Percentiles rank a stretch among this genome's conserved stretches.
Evolutionary conservation across 768 basidiomycete species (phyloP).

Genomic region (Rhizopogon vulgaris): DNA sequence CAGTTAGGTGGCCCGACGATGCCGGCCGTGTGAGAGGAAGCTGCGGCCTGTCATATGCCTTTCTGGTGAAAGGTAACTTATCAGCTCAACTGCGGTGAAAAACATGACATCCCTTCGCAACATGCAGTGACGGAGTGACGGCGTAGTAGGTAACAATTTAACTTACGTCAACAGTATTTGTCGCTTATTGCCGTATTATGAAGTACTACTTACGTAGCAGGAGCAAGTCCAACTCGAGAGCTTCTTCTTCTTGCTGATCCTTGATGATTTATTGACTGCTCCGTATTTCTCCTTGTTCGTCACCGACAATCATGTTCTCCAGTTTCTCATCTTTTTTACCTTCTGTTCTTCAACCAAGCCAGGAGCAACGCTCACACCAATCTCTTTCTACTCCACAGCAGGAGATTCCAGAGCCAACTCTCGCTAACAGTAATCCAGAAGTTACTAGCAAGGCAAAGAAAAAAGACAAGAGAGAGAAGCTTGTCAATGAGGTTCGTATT

Average conservation of each 20-base stretch:
- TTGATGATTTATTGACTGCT: slow-evolving; percentile 1
- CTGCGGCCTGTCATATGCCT: too few species aligned
- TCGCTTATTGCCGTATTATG: not conserved
- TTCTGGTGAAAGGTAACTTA: too few species aligned
- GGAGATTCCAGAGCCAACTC: not conserved
- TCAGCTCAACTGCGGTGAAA: too few species aligned
- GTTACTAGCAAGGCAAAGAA: slow-evolving; percentile 32
- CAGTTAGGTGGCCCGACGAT: too few species aligned
- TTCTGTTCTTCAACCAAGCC: slow-evolving; percentile 33
- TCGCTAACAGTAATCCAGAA: slow-evolving; percentile 3
- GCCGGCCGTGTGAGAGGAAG: too few species aligned
- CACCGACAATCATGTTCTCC: slow-evolving; percentile 39
- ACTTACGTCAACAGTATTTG: too few species aligned
- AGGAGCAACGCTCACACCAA: slow-evolving; percentile 18
- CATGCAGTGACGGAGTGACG: too few species aligned
- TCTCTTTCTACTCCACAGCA: slow-evolving; percentile 12
- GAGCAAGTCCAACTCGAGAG: not conserved
- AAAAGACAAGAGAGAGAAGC: slow-evolving; percentile 39
- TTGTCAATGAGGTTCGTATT: slow-evolving; percentile 40
- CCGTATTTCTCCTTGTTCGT: not conserved
- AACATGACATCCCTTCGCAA: too few species aligned
- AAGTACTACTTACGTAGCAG: not conserved
- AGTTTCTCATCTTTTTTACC: slow-evolving; percentile 47
- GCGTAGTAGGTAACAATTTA: too few species aligned
- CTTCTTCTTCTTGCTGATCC: not conserved